These are phyloP conservation scores for Xylaria arbuscula DNA, from an alignment of 2,329 filamentous ascomycete species.

Conservation along the genomic window DNA sequence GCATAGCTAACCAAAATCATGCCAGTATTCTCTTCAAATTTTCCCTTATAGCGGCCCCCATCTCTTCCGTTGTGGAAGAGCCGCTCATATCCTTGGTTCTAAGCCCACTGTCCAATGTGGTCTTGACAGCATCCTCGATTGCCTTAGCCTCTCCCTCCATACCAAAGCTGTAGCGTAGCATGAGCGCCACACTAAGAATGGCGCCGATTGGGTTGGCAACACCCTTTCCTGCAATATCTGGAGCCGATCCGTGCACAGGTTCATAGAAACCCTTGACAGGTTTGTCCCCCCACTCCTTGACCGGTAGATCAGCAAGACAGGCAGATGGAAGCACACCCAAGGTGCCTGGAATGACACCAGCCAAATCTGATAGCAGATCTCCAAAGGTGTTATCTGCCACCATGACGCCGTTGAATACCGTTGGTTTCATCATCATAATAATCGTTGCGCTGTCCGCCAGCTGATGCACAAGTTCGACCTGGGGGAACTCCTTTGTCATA, in stretches of 20 bases:
- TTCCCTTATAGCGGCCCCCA: too few species aligned
- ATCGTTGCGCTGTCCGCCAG: neutral
- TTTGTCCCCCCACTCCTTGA: neutral
- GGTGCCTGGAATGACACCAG: neutral
- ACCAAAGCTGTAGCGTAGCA: neutral
- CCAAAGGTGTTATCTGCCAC: neutral
- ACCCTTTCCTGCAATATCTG: neutral
- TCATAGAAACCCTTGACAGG: constrained; percentile 5
- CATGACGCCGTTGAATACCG: neutral
- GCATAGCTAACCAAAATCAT: too few species aligned
- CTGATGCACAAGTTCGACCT: neutral
- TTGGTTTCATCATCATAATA: neutral
- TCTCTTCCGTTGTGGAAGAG: neutral
- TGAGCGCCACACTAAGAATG: neutral
- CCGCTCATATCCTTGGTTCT: neutral
- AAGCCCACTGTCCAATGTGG: neutral
- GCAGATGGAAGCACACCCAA: neutral
- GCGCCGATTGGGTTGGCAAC: neutral
- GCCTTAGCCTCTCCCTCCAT: neutral
- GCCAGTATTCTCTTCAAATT: too few species aligned
- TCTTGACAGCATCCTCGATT: neutral
- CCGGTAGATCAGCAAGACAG: neutral
- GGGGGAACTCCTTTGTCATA: neutral
- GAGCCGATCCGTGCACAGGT: neutral
- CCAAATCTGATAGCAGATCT: neutral